Evolutionary conservation across 208 protist species (phyloP), one percentile per base, ranked within the genome.

Genomic region (Plasmodiophora brassicae): DNA sequence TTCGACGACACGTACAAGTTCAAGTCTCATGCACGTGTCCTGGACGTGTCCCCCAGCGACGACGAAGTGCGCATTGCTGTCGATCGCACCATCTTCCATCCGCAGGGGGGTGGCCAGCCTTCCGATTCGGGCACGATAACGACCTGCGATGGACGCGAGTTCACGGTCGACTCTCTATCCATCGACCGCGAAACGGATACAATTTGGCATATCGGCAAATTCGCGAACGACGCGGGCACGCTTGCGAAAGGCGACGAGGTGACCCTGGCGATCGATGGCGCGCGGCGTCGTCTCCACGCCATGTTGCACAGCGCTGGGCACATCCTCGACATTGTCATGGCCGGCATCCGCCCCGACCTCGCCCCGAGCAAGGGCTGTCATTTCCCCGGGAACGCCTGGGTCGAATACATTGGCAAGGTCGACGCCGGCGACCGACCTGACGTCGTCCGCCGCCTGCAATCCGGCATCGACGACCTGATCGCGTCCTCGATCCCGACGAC

Each of bases 21-120:
- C 25, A 84, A 84, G 22, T 57, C 50, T 14, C 50, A 28, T 25
- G 50, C 20, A 14, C 14, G 20, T 57, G 50, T 57, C 20, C 25
- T 57, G 25, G 50, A 57, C 25, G 25, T 71, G 20, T 25, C 14
- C 20, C 20, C 38, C 20, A 22, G 32, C n/a, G 71, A 84, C 22
- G 71, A 84, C 32, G 71, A 22, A 38, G 14, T n/a, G 14, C 45
- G 25, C 25, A 71, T 84, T 38, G 71, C 25, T 14, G 14, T 84
- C 20, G 71, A 84, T 84, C 38, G 45, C 20, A 84, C 71, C 45
- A 84, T 84, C 14, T 84, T 84, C 45, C 71, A 84, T 84, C 71
- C 71, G 20, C 71, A 84, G 25, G 71, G 71, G 20, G 71, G 71
- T 38, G 71, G 71, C 22, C 71, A 84, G 71, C 71, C 71, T 25